Conservation (phyloP, 768 basidiomycete genomes). For the Suillus lakei region DNA sequence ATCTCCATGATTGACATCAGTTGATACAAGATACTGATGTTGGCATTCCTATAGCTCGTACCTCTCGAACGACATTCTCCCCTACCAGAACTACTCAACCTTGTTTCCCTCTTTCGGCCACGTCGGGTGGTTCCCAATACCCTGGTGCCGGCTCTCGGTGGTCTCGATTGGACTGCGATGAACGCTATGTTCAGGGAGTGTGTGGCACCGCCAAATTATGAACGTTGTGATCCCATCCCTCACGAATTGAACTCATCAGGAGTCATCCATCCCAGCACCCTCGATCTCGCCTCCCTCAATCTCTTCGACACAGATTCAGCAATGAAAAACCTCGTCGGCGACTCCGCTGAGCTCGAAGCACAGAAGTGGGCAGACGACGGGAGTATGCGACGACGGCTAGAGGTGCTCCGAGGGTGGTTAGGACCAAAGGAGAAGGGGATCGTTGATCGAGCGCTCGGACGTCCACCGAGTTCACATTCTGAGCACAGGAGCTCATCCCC, state of each 20-base stretch:
- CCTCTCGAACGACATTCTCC: conserved; percentile 89
- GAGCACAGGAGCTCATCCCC: background rate
- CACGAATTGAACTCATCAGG: conserved; percentile 13
- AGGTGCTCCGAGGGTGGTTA: conserved; percentile 50
- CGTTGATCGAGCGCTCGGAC: conserved; percentile 40
- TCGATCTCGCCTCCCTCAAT: conserved; percentile 12
- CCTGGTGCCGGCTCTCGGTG: conserved; percentile 52
- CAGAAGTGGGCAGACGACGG: conserved; percentile 60
- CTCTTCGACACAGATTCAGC: conserved; percentile 50
- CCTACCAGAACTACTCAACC: conserved; percentile 80
- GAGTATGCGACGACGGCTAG: conserved; percentile 48
- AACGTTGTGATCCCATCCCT: background rate
- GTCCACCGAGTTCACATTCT: background rate
- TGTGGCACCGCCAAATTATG: conserved; percentile 35
- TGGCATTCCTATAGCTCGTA: conserved; percentile 56
- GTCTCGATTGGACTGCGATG: conserved; percentile 76
- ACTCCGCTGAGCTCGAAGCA: conserved; percentile 49
- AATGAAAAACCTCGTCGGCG: conserved; percentile 70
- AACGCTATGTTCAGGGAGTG: conserved; percentile 67
- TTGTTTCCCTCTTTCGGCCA: conserved; percentile 85
- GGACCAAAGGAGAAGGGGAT: conserved; percentile 37
- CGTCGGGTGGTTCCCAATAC: conserved; percentile 81
- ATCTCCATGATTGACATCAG: background rate
- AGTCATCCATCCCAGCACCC: conserved; percentile 12
- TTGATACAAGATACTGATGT: background rate